Evolutionary conservation across 495 filamentous ascomycete genomes (phyloP), one percentile per base, ranked within the genome.

Genomic region (Aspergillus carlsbadensis): DNA sequence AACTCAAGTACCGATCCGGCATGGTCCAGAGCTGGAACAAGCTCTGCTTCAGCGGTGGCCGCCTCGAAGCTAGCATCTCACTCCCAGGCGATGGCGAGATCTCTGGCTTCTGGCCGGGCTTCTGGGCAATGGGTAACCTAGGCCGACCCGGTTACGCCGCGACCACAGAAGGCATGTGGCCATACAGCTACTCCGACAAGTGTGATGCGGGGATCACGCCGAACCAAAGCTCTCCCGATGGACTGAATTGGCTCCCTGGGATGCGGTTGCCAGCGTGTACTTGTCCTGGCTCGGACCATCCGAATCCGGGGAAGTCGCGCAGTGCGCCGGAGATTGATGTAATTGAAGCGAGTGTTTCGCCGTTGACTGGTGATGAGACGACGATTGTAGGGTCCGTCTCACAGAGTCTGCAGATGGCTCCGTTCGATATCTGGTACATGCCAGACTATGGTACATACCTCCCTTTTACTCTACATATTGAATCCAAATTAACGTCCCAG

Each of bases 11-110:
- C 61, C 79, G 88, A 33, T 92, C 88, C 14, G 88, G 85, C n/a
- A 92, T 91, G 88, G 57, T 91, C 8, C 87, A 91, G 58, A 88
- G 83, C 22, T 92, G 88, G 88, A 92, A 91, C 67, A 83, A 90
- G 63, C 57, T 91, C 40, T 91, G 88, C 66, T 89, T 90, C 68
- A 88, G 85, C 46, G 88, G 88, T 15, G 88, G 88, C 13, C 77
- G 85, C 36, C 68, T 91, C n/a, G 88, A 92, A 72, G 88, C 88
- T 11, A 88, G 85, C 60, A 81, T 89, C 31, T 92, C 89, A 1
- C 74, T 91, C 8, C 88, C 88, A 5, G 88, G 88, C 17, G 65
- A 77, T 29, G 88, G 88, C 6, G 84, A 89, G 39, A 78, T 81
- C 22, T 73, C 83, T 24, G 87, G 88, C 17, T 87, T 90, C 68